Evolutionary conservation across 139 green algal species (phyloP).

Genomic region (Micractinium conductrix): DNA sequence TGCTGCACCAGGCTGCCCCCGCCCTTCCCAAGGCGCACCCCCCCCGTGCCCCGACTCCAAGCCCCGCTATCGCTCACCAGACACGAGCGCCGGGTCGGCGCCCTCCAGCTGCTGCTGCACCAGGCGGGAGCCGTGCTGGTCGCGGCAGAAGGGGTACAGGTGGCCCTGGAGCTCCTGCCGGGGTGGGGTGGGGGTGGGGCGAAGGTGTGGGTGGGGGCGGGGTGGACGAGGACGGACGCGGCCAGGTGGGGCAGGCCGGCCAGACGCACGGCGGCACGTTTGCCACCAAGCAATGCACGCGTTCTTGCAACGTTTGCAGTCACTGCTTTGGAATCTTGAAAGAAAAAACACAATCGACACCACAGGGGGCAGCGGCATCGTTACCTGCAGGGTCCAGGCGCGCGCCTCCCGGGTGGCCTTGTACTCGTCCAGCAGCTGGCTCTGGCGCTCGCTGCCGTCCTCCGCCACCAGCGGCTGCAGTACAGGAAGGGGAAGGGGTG

Average conservation of each 20-base stretch:
- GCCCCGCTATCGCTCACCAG: background rate
- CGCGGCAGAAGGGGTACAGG: slow-evolving; percentile 81
- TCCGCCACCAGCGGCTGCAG: slow-evolving; percentile 22
- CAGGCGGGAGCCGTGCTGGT: slow-evolving; percentile 93
- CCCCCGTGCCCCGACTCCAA: too few species aligned
- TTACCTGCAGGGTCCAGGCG: slow-evolving; percentile 54
- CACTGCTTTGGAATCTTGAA: too few species aligned
- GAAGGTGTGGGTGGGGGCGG: background rate
- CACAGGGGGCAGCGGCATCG: too few species aligned
- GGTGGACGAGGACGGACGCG: too few species aligned
- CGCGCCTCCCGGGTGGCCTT: slow-evolving; percentile 63
- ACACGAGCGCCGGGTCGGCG: slow-evolving; percentile 32
- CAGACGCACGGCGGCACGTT: too few species aligned
- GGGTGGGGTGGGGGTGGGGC: background rate
- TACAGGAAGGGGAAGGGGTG: background rate
- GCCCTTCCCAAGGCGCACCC: too few species aligned
- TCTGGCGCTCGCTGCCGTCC: slow-evolving; percentile 12
- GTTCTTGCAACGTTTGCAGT: too few species aligned
- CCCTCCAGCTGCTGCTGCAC: slow-evolving; percentile 87
- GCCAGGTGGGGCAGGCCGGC: too few species aligned
- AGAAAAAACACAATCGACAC: too few species aligned
- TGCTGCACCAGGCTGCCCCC: too few species aligned
- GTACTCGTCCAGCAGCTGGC: slow-evolving; percentile 79
- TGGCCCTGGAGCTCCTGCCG: slow-evolving; percentile 75
- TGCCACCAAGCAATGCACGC: too few species aligned